phyloP scores from a whole-genome alignment of 208 protist genomes.

The Vickermania spadyakhi region DNA sequence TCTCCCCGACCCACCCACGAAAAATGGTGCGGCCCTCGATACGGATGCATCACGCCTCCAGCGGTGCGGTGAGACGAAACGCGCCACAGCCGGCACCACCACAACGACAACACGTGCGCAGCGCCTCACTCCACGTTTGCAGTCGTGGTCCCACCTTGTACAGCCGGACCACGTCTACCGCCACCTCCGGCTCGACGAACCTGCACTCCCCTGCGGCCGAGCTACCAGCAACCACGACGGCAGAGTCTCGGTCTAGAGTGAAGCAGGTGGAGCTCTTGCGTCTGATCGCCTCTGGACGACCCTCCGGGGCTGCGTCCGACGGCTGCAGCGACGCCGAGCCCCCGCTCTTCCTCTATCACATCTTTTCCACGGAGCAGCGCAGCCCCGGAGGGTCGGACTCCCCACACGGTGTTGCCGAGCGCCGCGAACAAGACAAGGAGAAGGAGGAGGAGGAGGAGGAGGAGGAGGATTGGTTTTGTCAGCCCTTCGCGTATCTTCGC shows the following conservation, averaged over 20 bases:
- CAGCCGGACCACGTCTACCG: too few species aligned
- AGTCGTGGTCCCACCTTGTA: too few species aligned
- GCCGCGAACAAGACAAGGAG: background rate
- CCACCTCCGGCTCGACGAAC: too few species aligned
- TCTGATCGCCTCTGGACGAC: background rate
- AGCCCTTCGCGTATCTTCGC: constrained; percentile 11
- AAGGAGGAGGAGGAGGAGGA: background rate
- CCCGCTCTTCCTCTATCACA: constrained; percentile 3
- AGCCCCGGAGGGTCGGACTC: background rate
- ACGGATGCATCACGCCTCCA: too few species aligned
- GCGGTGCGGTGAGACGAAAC: too few species aligned
- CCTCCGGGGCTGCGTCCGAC: background rate
- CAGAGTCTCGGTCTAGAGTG: background rate
- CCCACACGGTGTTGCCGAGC: background rate
- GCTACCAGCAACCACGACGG: too few species aligned
- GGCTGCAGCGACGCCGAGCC: constrained; percentile 3
- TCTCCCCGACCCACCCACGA: too few species aligned
- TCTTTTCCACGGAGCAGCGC: background rate
- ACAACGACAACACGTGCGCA: too few species aligned
- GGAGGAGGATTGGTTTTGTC: background rate
- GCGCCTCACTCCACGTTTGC: too few species aligned
- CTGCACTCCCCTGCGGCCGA: too few species aligned
- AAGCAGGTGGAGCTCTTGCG: background rate
- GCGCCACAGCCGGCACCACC: too few species aligned
- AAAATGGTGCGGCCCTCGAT: too few species aligned